phyloP scores from a whole-genome alignment of 2,329 filamentous ascomycete genomes.

The Stagonosporopsis cucurbitacearum region DNA sequence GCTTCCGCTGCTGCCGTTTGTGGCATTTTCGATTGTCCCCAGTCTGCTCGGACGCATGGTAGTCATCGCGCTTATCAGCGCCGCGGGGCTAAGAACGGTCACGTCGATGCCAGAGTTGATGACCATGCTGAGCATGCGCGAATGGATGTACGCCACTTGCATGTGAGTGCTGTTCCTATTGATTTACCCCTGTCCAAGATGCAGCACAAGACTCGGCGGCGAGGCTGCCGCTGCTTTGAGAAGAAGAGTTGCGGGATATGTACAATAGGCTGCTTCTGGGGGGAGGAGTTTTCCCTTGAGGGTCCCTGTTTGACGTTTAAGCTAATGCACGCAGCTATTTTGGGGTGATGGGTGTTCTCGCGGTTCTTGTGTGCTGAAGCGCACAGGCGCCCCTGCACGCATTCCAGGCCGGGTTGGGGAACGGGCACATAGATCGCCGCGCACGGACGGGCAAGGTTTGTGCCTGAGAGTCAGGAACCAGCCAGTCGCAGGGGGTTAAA shows the following conservation, averaged over 20 bases:
- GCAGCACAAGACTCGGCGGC: not conserved
- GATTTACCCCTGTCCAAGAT: conserved; percentile 2
- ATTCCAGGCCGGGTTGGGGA: conserved; percentile 17
- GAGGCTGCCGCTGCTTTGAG: not conserved
- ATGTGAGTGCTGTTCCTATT: conserved; percentile 46
- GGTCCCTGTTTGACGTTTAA: conserved; percentile 16
- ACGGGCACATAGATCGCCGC: conserved; percentile 18
- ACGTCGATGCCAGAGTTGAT: conserved; percentile 44
- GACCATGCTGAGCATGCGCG: conserved; percentile 44
- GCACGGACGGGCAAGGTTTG: conserved; percentile 13
- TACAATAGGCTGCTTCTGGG: not conserved
- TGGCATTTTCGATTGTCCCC: conserved; percentile 53
- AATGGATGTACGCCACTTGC: conserved; percentile 50
- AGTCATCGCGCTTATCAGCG: conserved; percentile 48
- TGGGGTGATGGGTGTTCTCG: conserved; percentile 50
- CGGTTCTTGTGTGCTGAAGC: conserved; percentile 46
- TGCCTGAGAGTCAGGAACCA: conserved; percentile 9
- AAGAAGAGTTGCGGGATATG: not conserved
- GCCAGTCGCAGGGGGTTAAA: not conserved
- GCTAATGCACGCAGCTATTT: conserved; percentile 52
- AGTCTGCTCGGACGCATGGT: conserved; percentile 50
- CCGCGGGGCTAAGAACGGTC: conserved; percentile 44
- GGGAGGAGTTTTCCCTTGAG: conserved; percentile 19
- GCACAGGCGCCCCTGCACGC: conserved; percentile 19
- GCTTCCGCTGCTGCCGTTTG: conserved; percentile 49